A percentile compares a stretch with the other conserved stretches of the same genome.
Evolutionary conservation across 176 grass and related monocot genomes (phyloP).

Genomic region (Carex kokanica): DNA sequence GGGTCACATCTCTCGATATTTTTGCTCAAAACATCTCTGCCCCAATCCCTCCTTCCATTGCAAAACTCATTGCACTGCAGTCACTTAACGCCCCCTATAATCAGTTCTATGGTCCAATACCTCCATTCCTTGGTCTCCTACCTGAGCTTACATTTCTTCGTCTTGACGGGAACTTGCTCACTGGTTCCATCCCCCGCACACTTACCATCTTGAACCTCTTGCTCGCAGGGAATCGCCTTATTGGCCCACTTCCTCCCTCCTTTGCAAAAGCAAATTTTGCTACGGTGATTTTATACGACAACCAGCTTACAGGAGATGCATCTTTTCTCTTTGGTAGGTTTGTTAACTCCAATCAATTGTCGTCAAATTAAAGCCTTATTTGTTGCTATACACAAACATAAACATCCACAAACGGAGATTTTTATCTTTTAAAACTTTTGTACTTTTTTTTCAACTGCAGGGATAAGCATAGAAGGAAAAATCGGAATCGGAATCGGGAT

Average conservation of each 20-base stretch:
- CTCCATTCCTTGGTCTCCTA: slow-evolving; percentile 40
- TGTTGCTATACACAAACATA: background rate
- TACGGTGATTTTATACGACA: slow-evolving; percentile 26
- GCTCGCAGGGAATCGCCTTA: slow-evolving; percentile 41
- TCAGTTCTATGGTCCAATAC: slow-evolving; percentile 35
- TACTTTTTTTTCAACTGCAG: background rate
- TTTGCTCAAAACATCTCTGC: slow-evolving; percentile 42
- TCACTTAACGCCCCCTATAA: slow-evolving; percentile 47
- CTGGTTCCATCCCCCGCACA: slow-evolving; percentile 32
- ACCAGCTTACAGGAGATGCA: slow-evolving; percentile 51
- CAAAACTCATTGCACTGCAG: slow-evolving; percentile 39
- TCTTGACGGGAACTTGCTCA: slow-evolving; percentile 50
- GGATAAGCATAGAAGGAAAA: too few species aligned
- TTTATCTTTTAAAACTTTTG: background rate
- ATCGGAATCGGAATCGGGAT: too few species aligned
- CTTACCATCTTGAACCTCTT: slow-evolving; percentile 32
- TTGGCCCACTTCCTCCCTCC: slow-evolving; percentile 31
- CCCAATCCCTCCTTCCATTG: slow-evolving; percentile 32
- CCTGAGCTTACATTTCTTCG: slow-evolving; percentile 40
- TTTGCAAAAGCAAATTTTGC: slow-evolving; percentile 34
- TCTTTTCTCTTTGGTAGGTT: slow-evolving; percentile 47
- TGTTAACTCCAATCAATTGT: background rate
- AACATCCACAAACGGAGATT: background rate
- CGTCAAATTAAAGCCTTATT: background rate
- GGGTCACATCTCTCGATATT: slow-evolving; percentile 32